A percentile compares a stretch with the other conserved stretches of the same genome.
These are phyloP conservation scores for Zygosaccharomyces pseudobailii DNA, from an alignment of 1,139 yeast genomes.

Conservation along the genomic window DNA sequence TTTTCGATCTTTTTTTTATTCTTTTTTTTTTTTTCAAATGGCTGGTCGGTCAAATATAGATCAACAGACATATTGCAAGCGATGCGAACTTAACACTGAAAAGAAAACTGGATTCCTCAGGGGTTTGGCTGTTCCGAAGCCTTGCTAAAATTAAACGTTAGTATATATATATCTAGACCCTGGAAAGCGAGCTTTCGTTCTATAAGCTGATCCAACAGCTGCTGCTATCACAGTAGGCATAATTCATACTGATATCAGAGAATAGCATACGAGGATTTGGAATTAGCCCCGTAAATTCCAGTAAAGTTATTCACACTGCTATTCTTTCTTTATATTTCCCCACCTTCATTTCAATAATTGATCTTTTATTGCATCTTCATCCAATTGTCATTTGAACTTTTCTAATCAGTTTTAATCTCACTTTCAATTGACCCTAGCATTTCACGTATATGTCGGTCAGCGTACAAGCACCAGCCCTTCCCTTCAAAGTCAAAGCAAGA, in stretches of 20 bases:
- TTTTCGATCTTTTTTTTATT: neutral
- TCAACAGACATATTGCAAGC: neutral
- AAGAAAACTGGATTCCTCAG: neutral
- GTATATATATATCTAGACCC: neutral
- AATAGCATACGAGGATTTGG: neutral
- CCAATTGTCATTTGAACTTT: neutral
- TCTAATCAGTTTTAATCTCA: neutral
- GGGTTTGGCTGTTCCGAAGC: neutral
- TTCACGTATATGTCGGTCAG: conserved; percentile 11
- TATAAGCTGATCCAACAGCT: neutral
- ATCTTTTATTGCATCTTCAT: neutral
- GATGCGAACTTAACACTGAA: neutral
- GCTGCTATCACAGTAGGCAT: neutral
- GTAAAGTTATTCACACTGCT: neutral
- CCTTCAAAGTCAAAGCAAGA: conserved; percentile 70
- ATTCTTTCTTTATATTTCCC: neutral
- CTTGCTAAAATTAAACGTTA: neutral
- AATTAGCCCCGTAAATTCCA: neutral
- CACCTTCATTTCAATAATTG: neutral
- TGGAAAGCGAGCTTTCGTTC: neutral
- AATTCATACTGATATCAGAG: neutral
- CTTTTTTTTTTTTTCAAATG: neutral
- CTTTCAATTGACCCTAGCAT: neutral
- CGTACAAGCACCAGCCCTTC: conserved; percentile 34
- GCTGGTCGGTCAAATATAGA: neutral